Evolutionary conservation across 2,329 filamentous ascomycete species (phyloP).

Genomic region (Phialemoniopsis sp.): DNA sequence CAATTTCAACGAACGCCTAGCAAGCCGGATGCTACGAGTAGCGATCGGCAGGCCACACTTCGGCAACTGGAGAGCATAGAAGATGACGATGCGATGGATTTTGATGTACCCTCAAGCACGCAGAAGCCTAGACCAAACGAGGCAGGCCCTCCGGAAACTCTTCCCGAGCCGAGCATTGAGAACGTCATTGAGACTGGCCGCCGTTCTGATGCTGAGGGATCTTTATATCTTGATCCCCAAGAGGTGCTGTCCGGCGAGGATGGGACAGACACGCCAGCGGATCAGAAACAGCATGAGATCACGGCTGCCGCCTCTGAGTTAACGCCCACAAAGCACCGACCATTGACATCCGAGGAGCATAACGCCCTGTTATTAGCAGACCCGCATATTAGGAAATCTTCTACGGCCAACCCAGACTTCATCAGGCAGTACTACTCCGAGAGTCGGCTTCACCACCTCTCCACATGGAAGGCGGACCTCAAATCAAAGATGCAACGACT

Average conservation of each 20-base stretch:
- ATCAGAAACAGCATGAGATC: neutral
- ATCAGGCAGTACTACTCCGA: constrained; percentile 93
- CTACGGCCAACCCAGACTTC: constrained; percentile 89
- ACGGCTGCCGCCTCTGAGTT: neutral
- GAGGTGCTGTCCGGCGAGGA: too few relatives aligned
- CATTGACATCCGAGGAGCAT: constrained; percentile 84
- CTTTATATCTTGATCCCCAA: too few relatives aligned
- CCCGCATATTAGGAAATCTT: constrained; percentile 81
- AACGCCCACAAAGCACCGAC: constrained; percentile 7
- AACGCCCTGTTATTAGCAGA: constrained; percentile 82
- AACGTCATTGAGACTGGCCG: too few relatives aligned
- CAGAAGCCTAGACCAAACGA: too few relatives aligned
- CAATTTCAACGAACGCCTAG: constrained; percentile 50
- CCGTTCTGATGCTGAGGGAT: too few relatives aligned
- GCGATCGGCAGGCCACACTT: constrained; percentile 2
- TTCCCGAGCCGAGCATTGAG: neutral
- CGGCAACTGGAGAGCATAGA: constrained; percentile 27
- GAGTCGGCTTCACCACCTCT: constrained; percentile 90
- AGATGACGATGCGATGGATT: constrained; percentile 34
- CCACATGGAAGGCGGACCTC: constrained; percentile 92
- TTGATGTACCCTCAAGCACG: constrained; percentile 18
- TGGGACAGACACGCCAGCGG: neutral
- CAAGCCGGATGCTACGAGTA: constrained; percentile 3
- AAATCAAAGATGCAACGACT: constrained; percentile 84
- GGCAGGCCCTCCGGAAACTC: neutral